Conservation (phyloP, 768 basidiomycete species). For the Pseudohyphozyma bogoriensis region DNA sequence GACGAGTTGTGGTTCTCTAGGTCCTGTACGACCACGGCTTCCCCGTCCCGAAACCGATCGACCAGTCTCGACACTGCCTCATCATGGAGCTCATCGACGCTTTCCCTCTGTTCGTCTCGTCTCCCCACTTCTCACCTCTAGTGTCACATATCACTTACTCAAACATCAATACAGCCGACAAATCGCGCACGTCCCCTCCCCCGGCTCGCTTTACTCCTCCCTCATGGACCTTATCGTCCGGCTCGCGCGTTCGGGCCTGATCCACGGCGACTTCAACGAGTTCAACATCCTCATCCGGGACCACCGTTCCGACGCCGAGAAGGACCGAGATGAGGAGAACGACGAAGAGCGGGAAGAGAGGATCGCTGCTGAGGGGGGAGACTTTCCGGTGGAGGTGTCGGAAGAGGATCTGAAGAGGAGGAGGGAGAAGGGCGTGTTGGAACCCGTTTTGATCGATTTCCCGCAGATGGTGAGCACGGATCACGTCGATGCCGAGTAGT, state of each 20-base stretch:
- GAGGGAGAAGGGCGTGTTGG: constrained; percentile 32
- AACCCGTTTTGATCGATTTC: constrained; percentile 92
- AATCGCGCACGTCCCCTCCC: constrained; percentile 68
- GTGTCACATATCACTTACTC: background rate
- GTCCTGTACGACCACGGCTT: constrained; percentile 83
- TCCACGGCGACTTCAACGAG: constrained; percentile 98
- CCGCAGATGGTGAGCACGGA: constrained; percentile 99
- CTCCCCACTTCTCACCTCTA: background rate
- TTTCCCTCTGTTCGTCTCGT: constrained; percentile 69
- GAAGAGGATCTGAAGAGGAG: constrained; percentile 23
- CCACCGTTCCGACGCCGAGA: constrained; percentile 31
- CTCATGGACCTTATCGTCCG: constrained; percentile 95
- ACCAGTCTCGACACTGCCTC: constrained; percentile 88
- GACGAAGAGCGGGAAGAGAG: constrained; percentile 23
- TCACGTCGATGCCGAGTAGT: constrained; percentile 95
- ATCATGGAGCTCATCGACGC: constrained; percentile 94
- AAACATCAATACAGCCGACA: constrained; percentile 54
- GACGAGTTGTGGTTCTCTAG: constrained; percentile 41
- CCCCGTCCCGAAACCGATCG: constrained; percentile 85
- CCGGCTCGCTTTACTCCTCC: constrained; percentile 77
- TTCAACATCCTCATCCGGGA: constrained; percentile 93
- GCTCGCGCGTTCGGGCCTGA: constrained; percentile 85
- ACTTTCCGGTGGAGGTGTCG: constrained; percentile 17
- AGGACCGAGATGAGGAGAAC: constrained; percentile 28
- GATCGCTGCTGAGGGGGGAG: constrained; percentile 8